Percentiles rank a stretch among this genome's conserved stretches.
These are phyloP conservation scores for Clitopilus passeckerianus DNA, from an alignment of 768 basidiomycete species.

Conservation along the genomic window DNA sequence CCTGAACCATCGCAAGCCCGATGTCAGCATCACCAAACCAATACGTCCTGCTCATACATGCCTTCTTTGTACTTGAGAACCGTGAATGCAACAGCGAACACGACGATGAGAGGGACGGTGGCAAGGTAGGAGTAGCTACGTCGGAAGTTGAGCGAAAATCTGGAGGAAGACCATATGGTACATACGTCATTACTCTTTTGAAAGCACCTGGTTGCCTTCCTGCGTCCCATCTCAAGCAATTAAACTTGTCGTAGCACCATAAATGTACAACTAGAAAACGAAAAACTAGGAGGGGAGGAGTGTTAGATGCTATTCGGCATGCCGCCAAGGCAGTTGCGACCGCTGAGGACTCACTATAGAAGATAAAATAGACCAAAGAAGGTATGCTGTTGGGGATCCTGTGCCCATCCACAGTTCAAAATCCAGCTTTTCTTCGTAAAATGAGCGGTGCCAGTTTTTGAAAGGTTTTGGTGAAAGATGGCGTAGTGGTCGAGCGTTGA, in stretches of 20 bases:
- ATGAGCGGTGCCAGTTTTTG: background rate
- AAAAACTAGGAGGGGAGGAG: conserved; percentile 46
- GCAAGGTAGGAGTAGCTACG: conserved; percentile 74
- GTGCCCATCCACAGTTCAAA: conserved; percentile 48
- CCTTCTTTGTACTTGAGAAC: conserved; percentile 73
- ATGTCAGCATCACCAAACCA: background rate
- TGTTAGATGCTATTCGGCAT: background rate
- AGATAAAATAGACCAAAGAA: conserved; percentile 73
- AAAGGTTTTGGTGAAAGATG: background rate
- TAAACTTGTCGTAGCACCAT: conserved; percentile 77
- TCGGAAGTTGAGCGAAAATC: conserved; percentile 7
- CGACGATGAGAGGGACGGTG: conserved; percentile 59
- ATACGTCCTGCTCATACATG: conserved; percentile 18
- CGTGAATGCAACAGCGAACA: conserved; percentile 60
- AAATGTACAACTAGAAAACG: conserved; percentile 62
- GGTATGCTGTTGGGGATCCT: conserved; percentile 69
- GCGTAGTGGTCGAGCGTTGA: background rate
- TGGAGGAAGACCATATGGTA: conserved; percentile 10
- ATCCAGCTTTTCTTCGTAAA: background rate
- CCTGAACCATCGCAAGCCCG: background rate
- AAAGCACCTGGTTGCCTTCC: conserved; percentile 81
- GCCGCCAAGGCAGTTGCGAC: conserved; percentile 17
- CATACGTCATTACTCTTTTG: conserved; percentile 86
- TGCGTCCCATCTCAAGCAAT: conserved; percentile 69
- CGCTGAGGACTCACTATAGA: conserved; percentile 52